Evolutionary conservation across 306 rosid genomes (phyloP).

Genomic region (Chamaecrista fasciculata): DNA sequence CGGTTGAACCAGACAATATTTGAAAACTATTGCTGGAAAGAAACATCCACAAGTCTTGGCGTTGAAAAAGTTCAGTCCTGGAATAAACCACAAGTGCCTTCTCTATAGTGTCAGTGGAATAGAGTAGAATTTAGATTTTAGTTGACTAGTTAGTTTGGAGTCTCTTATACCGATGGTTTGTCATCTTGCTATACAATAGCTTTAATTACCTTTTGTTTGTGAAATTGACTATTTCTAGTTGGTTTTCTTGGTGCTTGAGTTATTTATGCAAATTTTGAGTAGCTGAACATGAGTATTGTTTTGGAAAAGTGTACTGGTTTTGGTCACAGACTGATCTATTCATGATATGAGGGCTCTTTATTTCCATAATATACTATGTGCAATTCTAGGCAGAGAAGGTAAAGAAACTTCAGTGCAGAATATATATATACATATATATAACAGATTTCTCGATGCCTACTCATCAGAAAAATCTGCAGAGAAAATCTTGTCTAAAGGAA

Average conservation of each 20-base stretch:
- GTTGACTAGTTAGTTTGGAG: background rate
- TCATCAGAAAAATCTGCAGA: too few relatives aligned
- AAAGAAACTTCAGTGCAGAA: too few relatives aligned
- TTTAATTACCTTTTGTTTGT: background rate
- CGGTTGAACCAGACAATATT: background rate
- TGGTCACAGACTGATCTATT: background rate
- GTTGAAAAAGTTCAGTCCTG: background rate
- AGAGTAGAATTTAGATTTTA: background rate
- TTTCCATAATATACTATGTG: too few relatives aligned
- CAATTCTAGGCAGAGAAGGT: too few relatives aligned
- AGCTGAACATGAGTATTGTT: background rate
- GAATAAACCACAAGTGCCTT: conserved; percentile 13
- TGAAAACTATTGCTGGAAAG: background rate
- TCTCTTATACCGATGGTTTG: background rate
- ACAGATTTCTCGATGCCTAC: too few relatives aligned
- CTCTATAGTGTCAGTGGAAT: background rate
- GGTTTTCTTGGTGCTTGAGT: background rate
- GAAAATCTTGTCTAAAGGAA: too few relatives aligned
- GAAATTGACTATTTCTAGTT: background rate
- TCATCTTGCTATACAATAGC: background rate
- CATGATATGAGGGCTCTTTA: too few relatives aligned
- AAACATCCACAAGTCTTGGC: background rate
- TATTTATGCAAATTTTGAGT: too few relatives aligned
- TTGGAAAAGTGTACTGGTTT: background rate
- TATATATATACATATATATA: too few relatives aligned